Percentiles rank a stretch among this genome's conserved stretches.
phyloP scores from a whole-genome alignment of 495 filamentous ascomycete genomes.

The Parachaetomium inaequale region DNA sequence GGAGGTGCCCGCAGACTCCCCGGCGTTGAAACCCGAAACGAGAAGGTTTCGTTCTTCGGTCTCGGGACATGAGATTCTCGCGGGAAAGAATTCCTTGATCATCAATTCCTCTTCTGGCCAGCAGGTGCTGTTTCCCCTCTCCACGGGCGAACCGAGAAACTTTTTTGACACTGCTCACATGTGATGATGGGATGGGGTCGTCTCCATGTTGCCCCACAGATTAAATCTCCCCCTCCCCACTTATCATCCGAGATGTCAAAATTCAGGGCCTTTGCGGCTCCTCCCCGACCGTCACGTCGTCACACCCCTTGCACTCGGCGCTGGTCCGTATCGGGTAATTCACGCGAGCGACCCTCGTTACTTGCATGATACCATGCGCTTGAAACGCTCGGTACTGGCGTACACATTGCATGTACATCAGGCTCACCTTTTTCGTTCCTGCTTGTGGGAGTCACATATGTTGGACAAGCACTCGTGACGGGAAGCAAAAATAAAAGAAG shows the following conservation, averaged over 20 bases:
- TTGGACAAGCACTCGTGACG: not conserved
- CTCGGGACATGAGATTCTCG: too few species aligned
- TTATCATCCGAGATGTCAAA: not conserved
- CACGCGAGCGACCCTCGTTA: conserved; percentile 8
- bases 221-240: too few species aligned
- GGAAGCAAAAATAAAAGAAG: not conserved
- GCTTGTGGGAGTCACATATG: not conserved
- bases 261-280: not conserved
- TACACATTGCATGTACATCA: not conserved
- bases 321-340: not conserved
- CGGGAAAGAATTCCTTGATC: not conserved
- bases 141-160: too few species aligned
- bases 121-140: too few species aligned
- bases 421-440: not conserved
- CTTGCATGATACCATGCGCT: not conserved
- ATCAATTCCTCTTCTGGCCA: not conserved
- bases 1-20: not conserved
- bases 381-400: not conserved
- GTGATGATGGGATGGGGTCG: too few species aligned
- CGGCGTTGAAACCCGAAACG: not conserved
- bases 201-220: too few species aligned
- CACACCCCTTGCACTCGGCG: not conserved
- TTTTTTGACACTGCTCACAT: too few species aligned
- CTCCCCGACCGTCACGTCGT: not conserved
- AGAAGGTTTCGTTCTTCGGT: not conserved